Evolutionary conservation across 805 yeast species (phyloP).

Genomic region (Debaryomyces tyrocola): DNA sequence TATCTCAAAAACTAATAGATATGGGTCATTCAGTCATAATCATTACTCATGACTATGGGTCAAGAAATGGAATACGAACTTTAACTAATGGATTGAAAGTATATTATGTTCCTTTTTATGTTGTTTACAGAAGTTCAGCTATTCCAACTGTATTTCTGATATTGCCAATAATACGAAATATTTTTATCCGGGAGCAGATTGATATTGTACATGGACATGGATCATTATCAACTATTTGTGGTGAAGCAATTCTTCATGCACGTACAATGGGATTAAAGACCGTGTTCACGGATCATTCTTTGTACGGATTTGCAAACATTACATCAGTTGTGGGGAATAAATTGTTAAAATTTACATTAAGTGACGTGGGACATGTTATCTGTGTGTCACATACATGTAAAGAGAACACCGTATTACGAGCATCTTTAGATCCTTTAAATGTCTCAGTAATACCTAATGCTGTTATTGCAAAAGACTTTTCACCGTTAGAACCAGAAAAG

Average conservation of each 20-base stretch:
- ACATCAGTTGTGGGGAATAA: conserved; percentile 86
- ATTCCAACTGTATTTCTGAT: conserved; percentile 88
- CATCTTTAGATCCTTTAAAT: conserved; percentile 70
- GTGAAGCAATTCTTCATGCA: conserved; percentile 90
- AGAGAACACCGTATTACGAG: conserved; percentile 90
- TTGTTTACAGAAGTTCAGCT: conserved; percentile 79
- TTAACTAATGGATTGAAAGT: conserved; percentile 90
- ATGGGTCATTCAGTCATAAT: conserved; percentile 85
- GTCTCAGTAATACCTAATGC: conserved; percentile 97
- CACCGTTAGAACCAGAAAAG: conserved; percentile 28
- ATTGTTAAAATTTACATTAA: conserved; percentile 74
- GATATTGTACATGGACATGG: conserved; percentile 96
- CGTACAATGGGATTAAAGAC: conserved; percentile 90
- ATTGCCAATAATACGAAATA: conserved; percentile 82
- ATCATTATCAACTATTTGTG: conserved; percentile 79
- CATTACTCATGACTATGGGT: conserved; percentile 85
- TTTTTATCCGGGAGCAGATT: conserved; percentile 79
- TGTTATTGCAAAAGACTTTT: conserved; percentile 78
- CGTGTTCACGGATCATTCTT: conserved; percentile 92
- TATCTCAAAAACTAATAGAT: conserved; percentile 77
- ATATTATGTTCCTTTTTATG: conserved; percentile 82
- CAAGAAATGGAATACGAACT: conserved; percentile 77
- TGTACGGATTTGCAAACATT: conserved; percentile 89
- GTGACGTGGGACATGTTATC: conserved; percentile 89
- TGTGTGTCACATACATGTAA: conserved; percentile 96